phyloP scores from a whole-genome alignment of 208 protist species.

The Strigomonas culicis region DNA sequence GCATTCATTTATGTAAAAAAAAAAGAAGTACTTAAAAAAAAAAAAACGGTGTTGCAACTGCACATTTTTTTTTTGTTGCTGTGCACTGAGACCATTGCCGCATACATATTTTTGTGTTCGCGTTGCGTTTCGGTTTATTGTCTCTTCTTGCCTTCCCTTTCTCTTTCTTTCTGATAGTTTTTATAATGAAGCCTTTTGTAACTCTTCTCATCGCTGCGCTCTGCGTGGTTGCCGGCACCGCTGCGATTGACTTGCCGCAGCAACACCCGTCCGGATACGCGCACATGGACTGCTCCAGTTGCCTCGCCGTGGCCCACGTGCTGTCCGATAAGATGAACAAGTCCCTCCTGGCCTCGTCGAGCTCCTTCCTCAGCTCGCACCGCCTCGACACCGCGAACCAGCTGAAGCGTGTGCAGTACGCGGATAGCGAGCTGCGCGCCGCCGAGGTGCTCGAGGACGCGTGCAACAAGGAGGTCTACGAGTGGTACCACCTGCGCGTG shows the following conservation, averaged over 20 bases:
- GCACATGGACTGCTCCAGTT: constrained; percentile 81
- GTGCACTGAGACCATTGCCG: too few species aligned
- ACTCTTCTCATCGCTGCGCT: not conserved
- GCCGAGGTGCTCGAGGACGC: constrained; percentile 73
- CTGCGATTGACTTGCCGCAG: constrained; percentile 9
- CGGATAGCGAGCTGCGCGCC: constrained; percentile 64
- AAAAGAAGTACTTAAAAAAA: too few species aligned
- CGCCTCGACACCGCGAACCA: constrained; percentile 36
- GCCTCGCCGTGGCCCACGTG: constrained; percentile 54
- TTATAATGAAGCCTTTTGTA: constrained; percentile 8
- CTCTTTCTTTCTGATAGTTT: not conserved
- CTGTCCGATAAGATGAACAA: constrained; percentile 57
- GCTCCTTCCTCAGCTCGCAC: constrained; percentile 47
- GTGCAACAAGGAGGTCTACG: constrained; percentile 33
- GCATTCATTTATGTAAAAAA: too few species aligned
- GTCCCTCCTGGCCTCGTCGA: constrained; percentile 37
- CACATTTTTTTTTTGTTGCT: too few species aligned
- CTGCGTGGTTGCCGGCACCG: not conserved
- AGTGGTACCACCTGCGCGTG: constrained; percentile 48
- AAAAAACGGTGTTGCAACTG: too few species aligned
- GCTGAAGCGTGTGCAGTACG: constrained; percentile 34
- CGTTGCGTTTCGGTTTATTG: not conserved
- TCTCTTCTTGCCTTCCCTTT: not conserved
- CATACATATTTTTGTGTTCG: too few species aligned
- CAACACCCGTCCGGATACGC: constrained; percentile 42